A percentile compares a stretch with the other conserved stretches of the same genome.
phyloP scores from a whole-genome alignment of 129 eudicot species.

The Smallanthus sonchifolius region DNA sequence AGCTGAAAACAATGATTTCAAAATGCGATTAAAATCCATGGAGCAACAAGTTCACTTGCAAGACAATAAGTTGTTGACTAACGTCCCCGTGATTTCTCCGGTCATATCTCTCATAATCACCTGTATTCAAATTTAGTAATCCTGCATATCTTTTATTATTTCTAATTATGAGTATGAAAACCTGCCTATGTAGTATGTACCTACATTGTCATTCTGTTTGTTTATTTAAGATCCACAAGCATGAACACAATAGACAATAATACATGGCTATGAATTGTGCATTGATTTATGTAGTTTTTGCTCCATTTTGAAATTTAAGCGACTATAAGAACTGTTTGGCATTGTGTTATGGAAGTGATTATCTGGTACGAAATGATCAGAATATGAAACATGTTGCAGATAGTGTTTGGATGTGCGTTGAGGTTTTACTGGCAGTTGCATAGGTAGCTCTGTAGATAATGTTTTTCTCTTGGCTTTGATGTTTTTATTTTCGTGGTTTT shows the following conservation, averaged over 20 bases:
- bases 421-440: too few species aligned
- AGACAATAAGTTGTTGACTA: slow-evolving; percentile 55
- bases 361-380: background rate
- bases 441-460: too few species aligned
- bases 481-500: too few species aligned
- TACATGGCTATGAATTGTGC: background rate
- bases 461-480: too few species aligned
- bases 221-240: background rate
- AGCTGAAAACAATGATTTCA: slow-evolving; percentile 67
- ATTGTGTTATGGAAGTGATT: background rate
- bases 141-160: background rate
- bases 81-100: slow-evolving; percentile 77
- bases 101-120: slow-evolving; percentile 79
- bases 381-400: background rate
- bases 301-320: slow-evolving; percentile 7
- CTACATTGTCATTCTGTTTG: slow-evolving; percentile 8
- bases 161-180: background rate
- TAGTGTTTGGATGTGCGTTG: background rate
- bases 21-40: slow-evolving; percentile 58
- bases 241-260: background rate
- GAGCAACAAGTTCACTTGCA: slow-evolving; percentile 74
- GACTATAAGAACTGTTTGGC: background rate
- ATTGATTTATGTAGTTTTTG: background rate
- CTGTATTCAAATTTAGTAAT: slow-evolving; percentile 36
- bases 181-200: background rate